Conservation (phyloP, 2,329 filamentous ascomycete genomes). For the Epichloe hybrida region DNA sequence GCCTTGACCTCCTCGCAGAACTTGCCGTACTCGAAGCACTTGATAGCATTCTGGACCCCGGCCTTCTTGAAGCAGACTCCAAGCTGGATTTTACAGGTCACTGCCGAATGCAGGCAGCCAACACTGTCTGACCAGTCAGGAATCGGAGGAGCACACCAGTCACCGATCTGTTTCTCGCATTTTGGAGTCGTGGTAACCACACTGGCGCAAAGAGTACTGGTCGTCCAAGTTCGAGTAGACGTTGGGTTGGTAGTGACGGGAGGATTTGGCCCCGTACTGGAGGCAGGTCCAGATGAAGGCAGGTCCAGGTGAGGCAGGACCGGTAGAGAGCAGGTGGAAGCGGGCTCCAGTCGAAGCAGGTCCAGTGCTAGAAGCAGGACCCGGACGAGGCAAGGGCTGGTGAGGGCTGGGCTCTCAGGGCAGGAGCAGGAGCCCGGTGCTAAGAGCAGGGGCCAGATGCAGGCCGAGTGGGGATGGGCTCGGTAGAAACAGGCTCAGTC, state of each 20-base stretch:
- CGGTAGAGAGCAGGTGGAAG: too few species aligned
- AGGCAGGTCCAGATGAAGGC: background rate
- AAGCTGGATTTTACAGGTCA: background rate
- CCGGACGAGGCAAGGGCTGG: too few species aligned
- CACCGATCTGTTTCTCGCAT: background rate
- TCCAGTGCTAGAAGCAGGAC: too few species aligned
- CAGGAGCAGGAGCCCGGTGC: too few species aligned
- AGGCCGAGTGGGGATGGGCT: too few species aligned
- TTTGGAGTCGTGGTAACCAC: background rate
- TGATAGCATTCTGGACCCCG: background rate
- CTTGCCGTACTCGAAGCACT: background rate
- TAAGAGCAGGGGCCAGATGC: too few species aligned
- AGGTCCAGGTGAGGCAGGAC: rapidly evolving
- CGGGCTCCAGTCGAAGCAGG: too few species aligned
- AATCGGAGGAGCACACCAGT: background rate
- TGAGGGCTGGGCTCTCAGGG: too few species aligned
- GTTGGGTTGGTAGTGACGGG: background rate
- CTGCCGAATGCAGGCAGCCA: background rate
- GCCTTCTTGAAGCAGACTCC: background rate
- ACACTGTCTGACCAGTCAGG: background rate
- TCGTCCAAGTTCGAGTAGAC: background rate
- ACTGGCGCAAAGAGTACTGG: background rate
- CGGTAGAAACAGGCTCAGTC: too few species aligned
- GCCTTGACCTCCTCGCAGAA: background rate
- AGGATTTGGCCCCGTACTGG: background rate